These are phyloP conservation scores for Sanghuangporus baumii DNA, from an alignment of 1,284 basidiomycete genomes.

Conservation along the genomic window DNA sequence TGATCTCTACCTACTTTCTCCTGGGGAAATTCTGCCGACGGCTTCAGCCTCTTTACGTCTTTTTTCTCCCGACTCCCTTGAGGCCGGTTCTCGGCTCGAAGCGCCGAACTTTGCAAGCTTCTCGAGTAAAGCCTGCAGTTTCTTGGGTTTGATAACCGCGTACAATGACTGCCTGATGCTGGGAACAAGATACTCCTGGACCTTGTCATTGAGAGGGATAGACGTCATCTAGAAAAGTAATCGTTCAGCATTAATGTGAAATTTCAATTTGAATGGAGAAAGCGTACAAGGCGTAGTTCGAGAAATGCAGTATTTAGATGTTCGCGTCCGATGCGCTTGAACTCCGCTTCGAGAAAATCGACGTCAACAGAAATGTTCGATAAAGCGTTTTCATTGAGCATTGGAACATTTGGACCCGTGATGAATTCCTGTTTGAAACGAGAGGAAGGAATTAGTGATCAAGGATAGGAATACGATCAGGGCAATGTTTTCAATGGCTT, in stretches of 20 bases:
- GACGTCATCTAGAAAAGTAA: constrained; percentile 57
- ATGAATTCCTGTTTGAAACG: constrained; percentile 63
- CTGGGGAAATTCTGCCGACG: constrained; percentile 14
- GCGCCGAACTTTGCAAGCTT: constrained; percentile 72
- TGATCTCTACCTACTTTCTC: constrained; percentile 9
- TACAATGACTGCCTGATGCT: constrained; percentile 71
- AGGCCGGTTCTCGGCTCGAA: constrained; percentile 48
- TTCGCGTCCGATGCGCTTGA: constrained; percentile 64
- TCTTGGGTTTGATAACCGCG: constrained; percentile 64
- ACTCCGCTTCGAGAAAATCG: constrained; percentile 79
- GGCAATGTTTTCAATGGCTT: not conserved
- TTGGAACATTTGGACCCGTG: constrained; percentile 67
- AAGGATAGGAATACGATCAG: not conserved
- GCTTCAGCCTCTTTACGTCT: constrained; percentile 17
- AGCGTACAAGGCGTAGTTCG: constrained; percentile 73
- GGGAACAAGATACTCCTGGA: constrained; percentile 77
- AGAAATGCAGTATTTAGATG: constrained; percentile 73
- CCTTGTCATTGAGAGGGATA: constrained; percentile 67
- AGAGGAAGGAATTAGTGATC: not conserved
- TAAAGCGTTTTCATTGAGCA: constrained; percentile 86
- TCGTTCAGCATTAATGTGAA: not conserved
- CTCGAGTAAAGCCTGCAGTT: constrained; percentile 71
- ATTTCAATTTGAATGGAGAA: not conserved
- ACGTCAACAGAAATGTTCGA: constrained; percentile 80
- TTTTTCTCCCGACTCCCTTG: constrained; percentile 25